These are phyloP conservation scores for Talaromyces sp. DNA, from an alignment of 2,329 filamentous ascomycete species.

Conservation along the genomic window DNA sequence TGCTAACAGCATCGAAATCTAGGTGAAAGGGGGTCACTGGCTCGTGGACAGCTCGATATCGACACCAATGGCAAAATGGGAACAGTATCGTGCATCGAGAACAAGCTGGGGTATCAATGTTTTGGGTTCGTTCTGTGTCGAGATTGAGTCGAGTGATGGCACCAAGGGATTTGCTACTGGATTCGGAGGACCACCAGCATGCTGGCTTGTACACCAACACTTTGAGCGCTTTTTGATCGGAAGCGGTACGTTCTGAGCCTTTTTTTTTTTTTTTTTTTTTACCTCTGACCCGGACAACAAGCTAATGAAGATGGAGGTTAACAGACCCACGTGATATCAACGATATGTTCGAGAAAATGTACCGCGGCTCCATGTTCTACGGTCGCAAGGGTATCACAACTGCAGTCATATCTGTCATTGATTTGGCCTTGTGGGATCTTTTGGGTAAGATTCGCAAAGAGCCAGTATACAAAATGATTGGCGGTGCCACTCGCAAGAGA, in stretches of 20 bases:
- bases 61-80: constrained; percentile 86
- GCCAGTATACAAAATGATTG: constrained; percentile 91
- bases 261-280: no score
- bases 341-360: constrained; percentile 94
- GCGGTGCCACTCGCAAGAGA: constrained; percentile 78
- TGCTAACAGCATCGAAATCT: background rate
- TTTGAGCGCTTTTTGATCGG: constrained; percentile 89
- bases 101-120: constrained; percentile 97
- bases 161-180: constrained; percentile 93
- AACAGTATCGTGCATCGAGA: constrained; percentile 79
- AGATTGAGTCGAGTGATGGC: constrained; percentile 83
- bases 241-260: constrained; percentile 49
- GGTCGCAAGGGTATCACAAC: constrained; percentile 87
- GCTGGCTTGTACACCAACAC: constrained; percentile 90
- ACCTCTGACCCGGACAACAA: background rate
- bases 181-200: constrained; percentile 88
- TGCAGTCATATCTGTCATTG: constrained; percentile 90
- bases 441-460: constrained; percentile 87
- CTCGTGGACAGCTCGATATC: constrained; percentile 88
- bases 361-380: constrained; percentile 93
- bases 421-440: constrained; percentile 89
- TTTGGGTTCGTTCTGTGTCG: constrained; percentile 84
- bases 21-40: constrained; percentile 60
- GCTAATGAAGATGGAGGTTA: background rate
- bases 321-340: constrained; percentile 85